Evolutionary conservation across 176 grass and related monocot species (phyloP).

Genomic region (Aegilops bicornis): DNA sequence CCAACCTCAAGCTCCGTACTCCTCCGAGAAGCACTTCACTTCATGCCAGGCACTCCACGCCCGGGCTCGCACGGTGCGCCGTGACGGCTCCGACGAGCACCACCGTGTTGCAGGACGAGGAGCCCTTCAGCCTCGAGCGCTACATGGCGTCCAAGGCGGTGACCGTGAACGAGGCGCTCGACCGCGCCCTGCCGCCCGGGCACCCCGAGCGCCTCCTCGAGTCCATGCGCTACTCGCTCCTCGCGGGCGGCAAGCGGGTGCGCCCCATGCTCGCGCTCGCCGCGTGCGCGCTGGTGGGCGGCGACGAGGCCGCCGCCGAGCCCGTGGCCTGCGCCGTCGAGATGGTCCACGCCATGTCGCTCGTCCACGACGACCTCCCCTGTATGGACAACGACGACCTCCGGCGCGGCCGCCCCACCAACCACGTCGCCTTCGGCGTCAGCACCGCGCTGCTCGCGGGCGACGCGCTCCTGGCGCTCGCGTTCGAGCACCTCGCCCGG

Average conservation of each 20-base stretch:
- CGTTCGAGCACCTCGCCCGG: conserved; percentile 4
- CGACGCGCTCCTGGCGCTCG: conserved; percentile 1
- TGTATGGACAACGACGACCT: conserved; percentile 22
- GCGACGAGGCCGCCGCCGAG: neutral
- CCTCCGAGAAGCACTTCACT: neutral
- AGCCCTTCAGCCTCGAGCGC: neutral
- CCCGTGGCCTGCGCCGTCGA: conserved; percentile 18
- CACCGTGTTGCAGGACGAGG: neutral
- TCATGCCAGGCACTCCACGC: neutral
- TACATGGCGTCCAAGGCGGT: conserved; percentile 15
- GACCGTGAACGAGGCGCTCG: neutral
- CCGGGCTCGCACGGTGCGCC: neutral
- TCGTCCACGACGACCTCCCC: conserved; percentile 18
- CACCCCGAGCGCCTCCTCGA: neutral
- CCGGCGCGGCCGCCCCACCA: neutral
- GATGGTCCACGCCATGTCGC: conserved; percentile 25
- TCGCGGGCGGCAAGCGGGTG: conserved; percentile 7
- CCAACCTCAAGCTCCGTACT: neutral
- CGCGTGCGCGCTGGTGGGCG: conserved; percentile 1
- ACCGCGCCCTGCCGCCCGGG: neutral
- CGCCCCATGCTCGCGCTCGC: conserved; percentile 18
- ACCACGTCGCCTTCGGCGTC: conserved; percentile 12
- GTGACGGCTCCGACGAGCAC: neutral
- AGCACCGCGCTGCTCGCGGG: conserved; percentile 3
- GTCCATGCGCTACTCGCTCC: conserved; percentile 26